Evolutionary conservation across 331 rosid species (phyloP), one percentile per base, ranked within the genome.

Genomic region (Rosa hybrid): DNA sequence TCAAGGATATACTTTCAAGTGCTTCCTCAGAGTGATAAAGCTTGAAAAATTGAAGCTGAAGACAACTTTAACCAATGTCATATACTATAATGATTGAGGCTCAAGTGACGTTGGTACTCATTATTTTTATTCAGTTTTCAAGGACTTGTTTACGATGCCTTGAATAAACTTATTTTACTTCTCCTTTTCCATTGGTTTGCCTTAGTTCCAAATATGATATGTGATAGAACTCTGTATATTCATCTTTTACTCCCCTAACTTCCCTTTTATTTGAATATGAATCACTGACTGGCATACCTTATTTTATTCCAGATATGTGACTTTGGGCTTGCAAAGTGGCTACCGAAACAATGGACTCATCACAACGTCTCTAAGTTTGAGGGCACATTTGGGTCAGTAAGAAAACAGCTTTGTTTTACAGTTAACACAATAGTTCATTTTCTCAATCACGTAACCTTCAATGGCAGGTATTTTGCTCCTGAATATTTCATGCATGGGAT

Each of bases 281-380:
- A 17, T 78, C 68, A 71, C 57, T 84, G 27, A 78, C 49, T 69
- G 59, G 69, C 65, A 30, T 68, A 68, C 39, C 27, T 38, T 30
- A 27, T 62, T 78, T 64, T 68, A 68, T 57, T 80, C 71, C 84
- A 94, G 97, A 94, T 94, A 83, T 94, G 97, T 83, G 97, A 94
- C 83, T 94, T 94, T 76, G 98, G 98, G 56, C 94, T 94, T 64
- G 93, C 98, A 45, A 94, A 88, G 82, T 94, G 98, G 98, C 82
- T 94, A 30, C 97, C 96, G 5, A 81, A 88, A 51, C 88, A 88
- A 17, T 87, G 90, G 82, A 85, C 91, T 80, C 94, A 90, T 77
- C 90, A 83, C 74, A 84, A 74, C 38, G 92, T 87, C 45, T 75
- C 91, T 53, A 92, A 88, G 83, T 92, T 88, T 51, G 98, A 94